Conservation (phyloP, 2,329 filamentous ascomycete genomes). For the Allantophomopsis cytisporea region DNA sequence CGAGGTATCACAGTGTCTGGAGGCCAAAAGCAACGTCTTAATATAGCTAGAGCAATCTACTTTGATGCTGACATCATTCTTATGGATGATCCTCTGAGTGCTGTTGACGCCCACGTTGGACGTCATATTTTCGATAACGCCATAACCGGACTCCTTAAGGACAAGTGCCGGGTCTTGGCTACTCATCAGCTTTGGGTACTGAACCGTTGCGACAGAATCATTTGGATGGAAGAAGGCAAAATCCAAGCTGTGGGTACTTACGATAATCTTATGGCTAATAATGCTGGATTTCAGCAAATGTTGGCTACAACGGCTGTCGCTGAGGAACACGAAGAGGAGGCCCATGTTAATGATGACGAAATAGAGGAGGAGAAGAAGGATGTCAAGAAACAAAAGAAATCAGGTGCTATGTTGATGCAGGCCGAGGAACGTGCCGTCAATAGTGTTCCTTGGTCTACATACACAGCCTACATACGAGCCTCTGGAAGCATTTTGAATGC, state of each 20-base stretch:
- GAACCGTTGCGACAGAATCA: constrained; percentile 77
- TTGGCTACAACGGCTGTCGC: constrained; percentile 77
- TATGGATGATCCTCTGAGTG: constrained; percentile 57
- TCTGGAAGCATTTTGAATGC: constrained; percentile 44
- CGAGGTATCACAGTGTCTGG: constrained; percentile 91
- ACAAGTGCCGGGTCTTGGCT: constrained; percentile 83
- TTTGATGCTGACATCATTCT: constrained; percentile 55
- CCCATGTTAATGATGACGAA: constrained; percentile 31
- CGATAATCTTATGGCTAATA: constrained; percentile 68
- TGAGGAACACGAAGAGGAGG: constrained; percentile 39
- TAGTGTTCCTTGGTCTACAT: constrained; percentile 50
- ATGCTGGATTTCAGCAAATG: constrained; percentile 64
- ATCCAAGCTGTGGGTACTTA: constrained; percentile 84
- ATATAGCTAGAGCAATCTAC: constrained; percentile 75
- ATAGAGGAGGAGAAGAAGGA: constrained; percentile 31
- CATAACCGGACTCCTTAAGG: constrained; percentile 74
- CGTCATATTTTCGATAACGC: constrained; percentile 84
- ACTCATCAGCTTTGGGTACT: constrained; percentile 94
- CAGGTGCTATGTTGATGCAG: constrained; percentile 57
- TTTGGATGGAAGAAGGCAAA: constrained; percentile 81
- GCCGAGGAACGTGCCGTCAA: constrained; percentile 47
- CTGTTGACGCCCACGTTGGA: constrained; percentile 57
- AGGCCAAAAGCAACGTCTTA: constrained; percentile 88
- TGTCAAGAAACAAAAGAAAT: constrained; percentile 37
- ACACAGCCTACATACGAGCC: constrained; percentile 49